Evolutionary conservation across 768 basidiomycete species (phyloP), one percentile per base, ranked within the genome.

Genomic region (Tylopilus subfusipes): DNA sequence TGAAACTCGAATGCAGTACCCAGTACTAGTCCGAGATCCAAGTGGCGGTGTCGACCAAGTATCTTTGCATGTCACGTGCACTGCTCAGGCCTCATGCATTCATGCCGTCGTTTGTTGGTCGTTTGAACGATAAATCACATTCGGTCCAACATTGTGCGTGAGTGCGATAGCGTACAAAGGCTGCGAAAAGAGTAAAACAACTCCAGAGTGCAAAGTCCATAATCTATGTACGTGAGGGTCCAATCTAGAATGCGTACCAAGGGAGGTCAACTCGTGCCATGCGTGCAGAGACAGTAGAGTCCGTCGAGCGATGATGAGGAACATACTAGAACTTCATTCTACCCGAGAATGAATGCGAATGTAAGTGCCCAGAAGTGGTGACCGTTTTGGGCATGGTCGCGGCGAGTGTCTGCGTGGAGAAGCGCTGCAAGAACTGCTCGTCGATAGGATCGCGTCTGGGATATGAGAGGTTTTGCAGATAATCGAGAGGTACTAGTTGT

Each of bases 371-470:
- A 11, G 57, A n/a, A n/a, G 50, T 16, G 5, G 55, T 18, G 3
- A 48, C 12, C 3, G 53, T 55, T 36, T 66, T 70, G 47, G 62
- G 57, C 21, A 56, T 38, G 19, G 61, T 50, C 46, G 59, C 61
- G 9, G 66, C 48, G 38, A 68, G 55, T 0, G 62, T 54, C 21
- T 66, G 68, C 4, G 65, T 73, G 38, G 76, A 73, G 62, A 88
- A 83, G 24, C 81, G 79, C 59, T 82, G 78, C 46, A 88, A 71
- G 51, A 84, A 72, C 54, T 82, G 81, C 60, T 86, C 85, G 62
- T 87, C 86, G 22, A 76, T 74, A 47, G 85, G 83, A 60, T 87
- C 79, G 12, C 86, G 79, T 63, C 78, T 72, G 18, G 80, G 78
- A 29, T 75, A 78, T n/a, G 79, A 69, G 19, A 80, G 72, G 50